Evolutionary conservation across 192 early-diverging fungal species (phyloP), one percentile per base, ranked within the genome.

Genomic region (Gryganskiella cystojenkinii): DNA sequence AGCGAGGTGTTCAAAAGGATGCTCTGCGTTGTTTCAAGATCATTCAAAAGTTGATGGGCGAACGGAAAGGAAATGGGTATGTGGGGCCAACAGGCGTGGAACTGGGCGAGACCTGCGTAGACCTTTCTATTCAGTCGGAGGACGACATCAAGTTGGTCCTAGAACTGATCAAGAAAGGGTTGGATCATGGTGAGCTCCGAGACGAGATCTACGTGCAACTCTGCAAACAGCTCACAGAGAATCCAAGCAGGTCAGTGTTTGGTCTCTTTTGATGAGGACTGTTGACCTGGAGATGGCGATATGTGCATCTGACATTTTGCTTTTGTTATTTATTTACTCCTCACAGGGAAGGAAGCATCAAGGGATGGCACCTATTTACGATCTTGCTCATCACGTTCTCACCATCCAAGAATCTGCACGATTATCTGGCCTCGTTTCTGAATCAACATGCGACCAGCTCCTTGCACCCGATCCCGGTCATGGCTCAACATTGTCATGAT

Each of bases 121-220:
- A 79, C 67, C 83, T 62, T 35, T 83, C 74, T 15, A 67, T 78
- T 31, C 74, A 69, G 33, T 64, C 74, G 3, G 74, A 78, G 30
- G 61, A 78, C 33, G 79, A 84, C 40, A 72, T 85, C 71, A 72
- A 83, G 47, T 90, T 95, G 60, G 89, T 93, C 20, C 93, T 95
- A 61, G 85, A 85, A 70, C 78, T 99, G 33, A 82, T 95, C 44
- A 90, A 92, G 71, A 83, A 82, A 24, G 96, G 95, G 17, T 90
- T 97, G 24, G 74, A 83, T n/a, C 72, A 83, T 42, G 92, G 89
- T 31, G 84, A 88, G 33, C 79, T 99, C 73, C 86, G 96, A 34
- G 97, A 99, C 73, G 97, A 99, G 76, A 93, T 96, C 50, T 95
- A 94, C 67, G 95, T 96, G 44, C 96, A 98, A 85, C 74, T 97